These are phyloP conservation scores for Tuber umbilicatum DNA, from an alignment of 495 filamentous ascomycete species.

Conservation along the genomic window DNA sequence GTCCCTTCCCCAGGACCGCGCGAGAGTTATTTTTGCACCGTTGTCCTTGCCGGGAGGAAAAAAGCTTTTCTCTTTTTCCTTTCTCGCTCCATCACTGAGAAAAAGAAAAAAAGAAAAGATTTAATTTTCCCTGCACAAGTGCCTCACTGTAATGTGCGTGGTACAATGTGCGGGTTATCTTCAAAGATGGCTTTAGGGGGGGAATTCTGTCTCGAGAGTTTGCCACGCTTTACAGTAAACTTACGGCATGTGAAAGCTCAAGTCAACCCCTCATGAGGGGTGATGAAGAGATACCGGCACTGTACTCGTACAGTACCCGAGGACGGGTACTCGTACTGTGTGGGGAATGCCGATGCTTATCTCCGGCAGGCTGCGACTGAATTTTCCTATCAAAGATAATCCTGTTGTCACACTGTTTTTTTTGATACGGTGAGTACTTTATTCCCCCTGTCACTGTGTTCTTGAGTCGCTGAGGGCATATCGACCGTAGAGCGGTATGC, in stretches of 20 bases:
- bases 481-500: neutral
- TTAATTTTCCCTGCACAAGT: neutral
- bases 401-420: neutral
- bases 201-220: neutral
- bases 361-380: neutral
- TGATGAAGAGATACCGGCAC: neutral
- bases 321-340: no score
- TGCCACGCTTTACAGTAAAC: neutral
- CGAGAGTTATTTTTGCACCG: neutral
- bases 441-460: neutral
- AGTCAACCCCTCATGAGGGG: neutral
- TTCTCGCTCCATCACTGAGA: neutral
- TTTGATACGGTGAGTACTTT: neutral
- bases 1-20: neutral
- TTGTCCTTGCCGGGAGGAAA: neutral
- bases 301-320: no score
- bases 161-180: neutral
- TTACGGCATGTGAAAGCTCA: neutral
- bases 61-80: neutral
- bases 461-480: neutral
- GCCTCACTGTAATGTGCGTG: neutral
- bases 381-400: neutral
- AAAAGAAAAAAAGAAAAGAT: neutral
- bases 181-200: neutral
- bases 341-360: neutral